Percentiles rank a stretch among this genome's conserved stretches.
Conservation (phyloP, 768 basidiomycete species). For the Nidula microcarpa region DNA sequence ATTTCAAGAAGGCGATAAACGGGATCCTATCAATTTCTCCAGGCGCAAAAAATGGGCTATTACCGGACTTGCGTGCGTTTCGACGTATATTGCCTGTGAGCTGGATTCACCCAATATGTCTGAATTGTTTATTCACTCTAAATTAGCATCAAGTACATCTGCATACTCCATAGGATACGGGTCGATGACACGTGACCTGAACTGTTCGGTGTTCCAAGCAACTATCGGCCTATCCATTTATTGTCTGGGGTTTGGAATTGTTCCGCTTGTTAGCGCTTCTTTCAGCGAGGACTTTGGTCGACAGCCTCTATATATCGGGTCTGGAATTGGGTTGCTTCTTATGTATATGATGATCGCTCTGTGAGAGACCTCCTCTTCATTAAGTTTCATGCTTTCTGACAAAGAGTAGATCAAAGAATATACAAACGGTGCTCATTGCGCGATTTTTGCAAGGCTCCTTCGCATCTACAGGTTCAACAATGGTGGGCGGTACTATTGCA, state of each 20-base stretch:
- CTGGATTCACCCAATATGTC: not conserved
- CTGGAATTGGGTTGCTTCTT: slow-evolving; percentile 40
- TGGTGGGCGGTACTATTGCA: slow-evolving; percentile 73
- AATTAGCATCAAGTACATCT: slow-evolving; percentile 42
- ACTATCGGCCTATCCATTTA: slow-evolving; percentile 50
- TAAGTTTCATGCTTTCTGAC: not conserved
- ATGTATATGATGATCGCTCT: slow-evolving; percentile 47
- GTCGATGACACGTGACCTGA: slow-evolving; percentile 50
- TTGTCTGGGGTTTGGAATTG: slow-evolving; percentile 55
- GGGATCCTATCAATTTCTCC: slow-evolving; percentile 34
- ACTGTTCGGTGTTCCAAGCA: slow-evolving; percentile 39
- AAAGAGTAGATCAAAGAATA: slow-evolving; percentile 31
- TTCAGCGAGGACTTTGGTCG: slow-evolving; percentile 71
- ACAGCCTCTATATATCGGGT: slow-evolving; percentile 51
- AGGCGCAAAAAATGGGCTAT: slow-evolving; percentile 40
- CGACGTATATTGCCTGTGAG: slow-evolving; percentile 39
- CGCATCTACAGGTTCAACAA: slow-evolving; percentile 66
- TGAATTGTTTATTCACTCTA: not conserved
- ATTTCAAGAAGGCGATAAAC: slow-evolving; percentile 15
- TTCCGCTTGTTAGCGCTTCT: slow-evolving; percentile 62
- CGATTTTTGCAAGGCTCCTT: slow-evolving; percentile 66
- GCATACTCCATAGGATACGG: slow-evolving; percentile 52
- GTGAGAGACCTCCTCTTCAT: slow-evolving; percentile 21
- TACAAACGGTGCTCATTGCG: slow-evolving; percentile 62
- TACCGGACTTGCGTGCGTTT: slow-evolving; percentile 38